Percentiles rank a stretch among this genome's conserved stretches.
Evolutionary conservation across 805 yeast species (phyloP).

Genomic region (Candida awuae): DNA sequence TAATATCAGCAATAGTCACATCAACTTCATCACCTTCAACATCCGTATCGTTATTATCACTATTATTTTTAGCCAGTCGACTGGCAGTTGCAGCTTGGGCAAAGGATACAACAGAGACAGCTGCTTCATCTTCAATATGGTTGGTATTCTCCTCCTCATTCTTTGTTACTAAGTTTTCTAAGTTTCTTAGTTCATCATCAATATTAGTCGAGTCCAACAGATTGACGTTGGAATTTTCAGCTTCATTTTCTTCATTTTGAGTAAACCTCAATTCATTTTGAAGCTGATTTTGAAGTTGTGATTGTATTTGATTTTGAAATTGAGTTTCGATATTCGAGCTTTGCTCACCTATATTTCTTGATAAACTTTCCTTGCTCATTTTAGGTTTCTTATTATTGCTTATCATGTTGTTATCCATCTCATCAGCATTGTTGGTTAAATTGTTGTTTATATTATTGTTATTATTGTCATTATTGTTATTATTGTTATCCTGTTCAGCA

Average conservation of each 20-base stretch:
- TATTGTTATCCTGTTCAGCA: background rate
- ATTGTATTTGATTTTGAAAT: conserved; percentile 9
- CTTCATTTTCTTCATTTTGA: background rate
- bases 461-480: background rate
- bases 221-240: background rate
- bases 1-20: conserved; percentile 1
- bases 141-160: conserved; percentile 2
- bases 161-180: conserved; percentile 4
- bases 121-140: conserved; percentile 6
- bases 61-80: background rate
- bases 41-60: conserved; percentile 3
- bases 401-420: no score
- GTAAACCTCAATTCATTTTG: conserved; percentile 1
- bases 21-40: conserved; percentile 7
- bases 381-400: background rate
- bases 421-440: no score
- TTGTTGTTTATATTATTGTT: no score
- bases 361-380: background rate
- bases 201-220: conserved; percentile 10
- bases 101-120: conserved; percentile 5
- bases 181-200: conserved; percentile 14
- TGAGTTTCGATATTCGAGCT: conserved; percentile 5
- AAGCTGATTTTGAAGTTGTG: conserved; percentile 7
- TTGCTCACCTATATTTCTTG: background rate
- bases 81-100: conserved; percentile 8